Evolutionary conservation across 2,329 filamentous ascomycete genomes (phyloP).

Genomic region (Botrytis squamosa): DNA sequence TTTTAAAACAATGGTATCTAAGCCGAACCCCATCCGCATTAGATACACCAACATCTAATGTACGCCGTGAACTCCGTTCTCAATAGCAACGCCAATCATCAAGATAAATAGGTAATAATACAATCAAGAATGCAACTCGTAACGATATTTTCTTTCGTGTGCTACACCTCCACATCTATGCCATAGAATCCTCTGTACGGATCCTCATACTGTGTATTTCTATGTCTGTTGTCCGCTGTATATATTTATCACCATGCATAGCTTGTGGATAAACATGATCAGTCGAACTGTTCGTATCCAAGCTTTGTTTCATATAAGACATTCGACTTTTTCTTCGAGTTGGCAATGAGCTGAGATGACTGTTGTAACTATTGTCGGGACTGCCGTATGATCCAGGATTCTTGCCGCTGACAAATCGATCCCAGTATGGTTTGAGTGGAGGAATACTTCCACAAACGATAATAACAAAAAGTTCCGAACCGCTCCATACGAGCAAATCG

Average conservation of each 20-base stretch:
- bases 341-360: background rate
- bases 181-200: background rate
- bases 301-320: conserved; percentile 10
- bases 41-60: background rate
- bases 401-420: conserved; percentile 3
- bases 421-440: conserved; percentile 18
- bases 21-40: background rate
- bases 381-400: background rate
- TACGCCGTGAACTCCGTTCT: background rate
- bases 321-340: conserved; percentile 3
- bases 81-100: background rate
- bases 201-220: conserved; percentile 11
- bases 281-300: background rate
- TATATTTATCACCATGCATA: conserved; percentile 14
- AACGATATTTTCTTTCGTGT: background rate
- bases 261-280: background rate
- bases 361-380: background rate
- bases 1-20: background rate
- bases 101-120: background rate
- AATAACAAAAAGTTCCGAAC: conserved; percentile 17
- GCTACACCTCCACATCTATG: background rate
- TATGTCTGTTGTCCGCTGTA: conserved; percentile 16
- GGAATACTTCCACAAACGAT: conserved; percentile 22
- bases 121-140: background rate
- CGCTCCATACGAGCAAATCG: conserved; percentile 17